Base-by-base conservation (phyloP, 1,284 basidiomycete genomes). In the Ganoderma sp. region DNA sequence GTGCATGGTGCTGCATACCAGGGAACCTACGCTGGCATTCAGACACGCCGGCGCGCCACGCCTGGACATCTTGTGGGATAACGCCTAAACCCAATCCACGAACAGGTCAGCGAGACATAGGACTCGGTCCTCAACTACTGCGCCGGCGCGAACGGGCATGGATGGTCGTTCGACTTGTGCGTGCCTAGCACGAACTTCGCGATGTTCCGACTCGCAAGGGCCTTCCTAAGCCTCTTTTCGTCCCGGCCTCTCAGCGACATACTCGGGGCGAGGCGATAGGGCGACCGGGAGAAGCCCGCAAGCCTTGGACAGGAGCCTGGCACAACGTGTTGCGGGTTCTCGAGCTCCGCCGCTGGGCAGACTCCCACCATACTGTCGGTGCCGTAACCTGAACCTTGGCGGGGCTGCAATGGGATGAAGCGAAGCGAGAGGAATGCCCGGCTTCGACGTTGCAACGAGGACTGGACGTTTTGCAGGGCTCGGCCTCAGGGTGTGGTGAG, bases 291-390 rank as follows among this genome's bases (percentile, higher is more conserved):
- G 39, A 42, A 42, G 41, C 39, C 15, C 6, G 3, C 41, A 41
- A 39, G 22, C 41, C 42, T 17, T 56, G 52, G 19, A 34, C 56
- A 10, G 39, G 58, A 41, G 41, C 37, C 58, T 42, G 14, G 9
- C 32, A 19, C 41, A 60, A 60, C 58, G 58, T 60, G 58, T 41
- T 39, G 10, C 7, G 28, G 28, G 28, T 56, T 34, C 52, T 56
- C 15, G 52, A 34, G 52, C 52, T 56, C 56, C 58, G 39, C 58
- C 19, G 14, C 58, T 60, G 58, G 42, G n/a, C 58, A 41, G 37
- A 41, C 41, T 41, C 41, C n/a, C 39, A 60, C 58, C n/a, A 22
- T 60, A 60, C 42, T 12, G 39, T 60, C 41, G 41, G 58, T 60
- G 58, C 58, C 58, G 39, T 41, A 42, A 41, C 41, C 39, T 39